phyloP scores from a whole-genome alignment of 2,329 filamentous ascomycete genomes.

The Colletotrichum sojae region DNA sequence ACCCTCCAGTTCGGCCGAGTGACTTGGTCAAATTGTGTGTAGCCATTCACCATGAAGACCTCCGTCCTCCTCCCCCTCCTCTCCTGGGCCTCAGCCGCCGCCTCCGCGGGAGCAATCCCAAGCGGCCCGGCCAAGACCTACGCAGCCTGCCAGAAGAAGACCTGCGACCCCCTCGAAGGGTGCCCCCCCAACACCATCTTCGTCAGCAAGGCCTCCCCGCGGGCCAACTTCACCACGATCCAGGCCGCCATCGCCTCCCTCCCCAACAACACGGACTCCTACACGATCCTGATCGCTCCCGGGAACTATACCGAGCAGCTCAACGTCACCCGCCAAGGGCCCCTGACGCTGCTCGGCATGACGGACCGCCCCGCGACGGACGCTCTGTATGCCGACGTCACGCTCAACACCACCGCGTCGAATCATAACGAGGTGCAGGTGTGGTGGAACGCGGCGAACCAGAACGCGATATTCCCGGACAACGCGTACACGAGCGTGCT shows the following conservation, averaged over 20 bases:
- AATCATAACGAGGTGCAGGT: constrained; percentile 66
- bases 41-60: constrained; percentile 30
- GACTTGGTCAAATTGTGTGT: constrained; percentile 4
- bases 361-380: constrained; percentile 56
- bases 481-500: constrained; percentile 75
- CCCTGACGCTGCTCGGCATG: constrained; percentile 74
- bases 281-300: constrained; percentile 71
- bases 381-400: constrained; percentile 56
- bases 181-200: constrained; percentile 58
- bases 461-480: constrained; percentile 62
- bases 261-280: constrained; percentile 56
- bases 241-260: constrained; percentile 58
- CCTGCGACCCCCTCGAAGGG: constrained; percentile 49
- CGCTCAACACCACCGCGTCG: constrained; percentile 53
- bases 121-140: constrained; percentile 47
- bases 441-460: constrained; percentile 70
- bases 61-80: constrained; percentile 21
- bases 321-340: constrained; percentile 74
- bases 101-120: constrained; percentile 9
- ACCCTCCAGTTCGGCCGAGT: constrained; percentile 16
- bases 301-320: constrained; percentile 75
- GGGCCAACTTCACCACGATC: constrained; percentile 56
- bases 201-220: constrained; percentile 53
- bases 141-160: constrained; percentile 50
- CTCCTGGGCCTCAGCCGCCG: constrained; percentile 11